These are phyloP conservation scores for Fermentozyma sake DNA, from an alignment of 1,139 yeast species.

Conservation along the genomic window DNA sequence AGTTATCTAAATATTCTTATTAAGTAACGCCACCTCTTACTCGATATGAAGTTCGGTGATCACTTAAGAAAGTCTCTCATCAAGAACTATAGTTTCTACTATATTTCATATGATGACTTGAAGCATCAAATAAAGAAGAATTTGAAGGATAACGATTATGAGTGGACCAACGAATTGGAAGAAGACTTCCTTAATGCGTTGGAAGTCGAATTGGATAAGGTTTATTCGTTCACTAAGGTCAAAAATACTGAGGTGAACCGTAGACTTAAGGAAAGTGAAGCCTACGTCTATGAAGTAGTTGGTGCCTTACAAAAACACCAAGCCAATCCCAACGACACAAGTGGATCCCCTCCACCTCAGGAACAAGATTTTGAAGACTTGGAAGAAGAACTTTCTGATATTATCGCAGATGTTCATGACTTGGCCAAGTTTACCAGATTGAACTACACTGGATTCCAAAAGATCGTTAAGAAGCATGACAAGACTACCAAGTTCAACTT, in stretches of 20 bases:
- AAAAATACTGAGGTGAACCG: conserved; percentile 81
- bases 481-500: conserved; percentile 79
- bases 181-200: conserved; percentile 71
- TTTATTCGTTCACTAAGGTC: conserved; percentile 82
- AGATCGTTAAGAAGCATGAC: conserved; percentile 93
- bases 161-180: conserved; percentile 75
- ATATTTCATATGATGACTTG: conserved; percentile 85
- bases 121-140: conserved; percentile 74
- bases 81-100: conserved; percentile 84
- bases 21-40: too few species aligned
- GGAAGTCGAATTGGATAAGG: conserved; percentile 85
- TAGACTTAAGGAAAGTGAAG: conserved; percentile 77
- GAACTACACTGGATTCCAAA: conserved; percentile 94
- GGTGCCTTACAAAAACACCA: conserved; percentile 26
- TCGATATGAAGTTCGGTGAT: conserved; percentile 84
- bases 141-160: conserved; percentile 46
- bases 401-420: conserved; percentile 96
- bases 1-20: too few species aligned
- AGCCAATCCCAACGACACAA: conserved; percentile 14
- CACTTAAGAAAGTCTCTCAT: conserved; percentile 68
- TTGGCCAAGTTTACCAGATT: conserved; percentile 87
- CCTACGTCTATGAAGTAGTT: conserved; percentile 61
- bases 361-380: conserved; percentile 88
- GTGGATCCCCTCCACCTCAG: conserved; percentile 31
- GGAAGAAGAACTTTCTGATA: conserved; percentile 87